Evolutionary conservation across 371 early-diverging fungal species (phyloP), one percentile per base, ranked within the genome.

Genomic region (Mortierella sp.): DNA sequence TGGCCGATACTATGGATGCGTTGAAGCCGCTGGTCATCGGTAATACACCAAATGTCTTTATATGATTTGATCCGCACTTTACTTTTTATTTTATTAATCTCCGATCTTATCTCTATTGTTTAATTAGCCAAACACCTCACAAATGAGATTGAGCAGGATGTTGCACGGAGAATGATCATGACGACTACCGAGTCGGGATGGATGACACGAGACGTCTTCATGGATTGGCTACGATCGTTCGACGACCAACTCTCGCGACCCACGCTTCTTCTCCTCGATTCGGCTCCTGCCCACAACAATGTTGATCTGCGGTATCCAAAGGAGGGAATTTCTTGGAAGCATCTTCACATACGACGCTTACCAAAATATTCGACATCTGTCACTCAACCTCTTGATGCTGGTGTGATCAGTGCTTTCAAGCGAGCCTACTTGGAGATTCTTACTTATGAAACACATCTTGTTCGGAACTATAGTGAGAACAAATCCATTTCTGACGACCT

Each of bases 381-480:
- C 4, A 67, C 67, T 16, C 67, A 67, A 19, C 67, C 67, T 31
- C 67, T 68, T 4, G 68, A 66, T 10, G 66, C 66, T 4, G 66
- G 66, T 9, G 48, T 47, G 5, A 66, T 66, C n/a, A 48, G 66
- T 39, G 53, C 50, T 0, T 68, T 68, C 68, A 68, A 53, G 14
- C 24, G 53, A 2, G 13, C 41, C 2, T 68, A n/a, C 19, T 24
- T 68, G n/a, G 52, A 68, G 5, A 45, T 53, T 14, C 68, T 53
- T 29, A 13, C 53, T 14, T 31, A 34, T 8, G 52, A 52, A 34
- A 68, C 68, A 19, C 29, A 26, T 40, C 26, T 47, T 39, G 31
- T 26, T 37, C 68, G 39, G 0, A 50, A 29, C 37, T 24, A 22
- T 10, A 31, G 16, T 5, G 52, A 52, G 29, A 44, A 14, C 4